phyloP scores from a whole-genome alignment of 1,284 basidiomycete species.

The Pholiota adiposa region DNA sequence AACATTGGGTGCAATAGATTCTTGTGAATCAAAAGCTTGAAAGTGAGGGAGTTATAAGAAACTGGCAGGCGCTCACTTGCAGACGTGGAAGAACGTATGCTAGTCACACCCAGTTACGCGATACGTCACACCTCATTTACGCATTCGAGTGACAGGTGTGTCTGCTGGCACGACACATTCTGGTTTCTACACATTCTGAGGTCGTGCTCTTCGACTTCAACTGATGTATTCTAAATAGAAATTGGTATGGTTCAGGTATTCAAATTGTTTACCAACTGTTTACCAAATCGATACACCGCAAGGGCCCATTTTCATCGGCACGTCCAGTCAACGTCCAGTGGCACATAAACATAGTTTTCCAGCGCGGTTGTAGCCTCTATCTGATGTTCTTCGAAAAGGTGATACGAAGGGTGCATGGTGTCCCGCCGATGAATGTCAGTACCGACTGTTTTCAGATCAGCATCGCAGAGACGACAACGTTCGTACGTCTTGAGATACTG shows the following conservation, averaged over 20 bases:
- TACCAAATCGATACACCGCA: conserved; percentile 16
- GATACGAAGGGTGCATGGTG: background rate
- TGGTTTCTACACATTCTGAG: too few species aligned
- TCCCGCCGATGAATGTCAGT: background rate
- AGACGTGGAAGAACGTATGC: conserved; percentile 12
- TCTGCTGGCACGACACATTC: too few species aligned
- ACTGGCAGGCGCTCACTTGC: conserved; percentile 13
- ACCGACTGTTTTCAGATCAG: too few species aligned
- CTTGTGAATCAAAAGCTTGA: conserved; percentile 11
- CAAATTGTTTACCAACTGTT: too few species aligned
- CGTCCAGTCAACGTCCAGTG: conserved; percentile 15
- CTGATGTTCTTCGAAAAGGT: background rate
- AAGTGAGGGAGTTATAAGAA: conserved; percentile 19
- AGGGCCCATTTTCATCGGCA: conserved; percentile 16
- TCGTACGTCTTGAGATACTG: background rate
- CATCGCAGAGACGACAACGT: background rate
- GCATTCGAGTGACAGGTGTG: background rate
- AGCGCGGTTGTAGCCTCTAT: background rate
- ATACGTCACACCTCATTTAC: conserved; percentile 8
- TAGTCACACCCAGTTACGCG: conserved; percentile 8
- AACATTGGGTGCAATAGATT: conserved; percentile 61
- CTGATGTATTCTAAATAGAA: too few species aligned
- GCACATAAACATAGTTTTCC: conserved; percentile 1
- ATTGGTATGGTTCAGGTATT: too few species aligned
- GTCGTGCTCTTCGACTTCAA: too few species aligned